Evolutionary conservation across 2,329 filamentous ascomycete species (phyloP).

Genomic region (Claviceps arundinis): DNA sequence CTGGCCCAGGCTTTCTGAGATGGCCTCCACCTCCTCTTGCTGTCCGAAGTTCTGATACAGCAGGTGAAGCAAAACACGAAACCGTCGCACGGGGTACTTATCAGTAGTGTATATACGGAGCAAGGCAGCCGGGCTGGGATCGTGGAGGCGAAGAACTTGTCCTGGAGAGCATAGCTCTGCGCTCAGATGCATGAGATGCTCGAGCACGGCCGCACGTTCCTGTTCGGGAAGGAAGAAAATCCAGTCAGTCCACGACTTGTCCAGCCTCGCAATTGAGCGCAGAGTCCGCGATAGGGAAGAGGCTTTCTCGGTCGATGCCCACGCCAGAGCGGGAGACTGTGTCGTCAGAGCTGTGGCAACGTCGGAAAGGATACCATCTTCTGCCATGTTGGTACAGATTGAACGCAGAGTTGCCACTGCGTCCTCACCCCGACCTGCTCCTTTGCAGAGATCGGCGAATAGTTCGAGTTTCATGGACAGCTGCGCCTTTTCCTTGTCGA

Average conservation of each 20-base stretch:
- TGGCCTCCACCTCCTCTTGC: constrained; percentile 22
- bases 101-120: constrained; percentile 36
- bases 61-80: constrained; percentile 37
- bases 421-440: constrained; percentile 38
- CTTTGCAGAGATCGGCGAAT: constrained; percentile 47
- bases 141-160: constrained; percentile 26
- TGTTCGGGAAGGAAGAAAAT: constrained; percentile 35
- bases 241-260: constrained; percentile 43
- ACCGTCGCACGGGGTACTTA: constrained; percentile 36
- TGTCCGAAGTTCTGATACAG: constrained; percentile 35
- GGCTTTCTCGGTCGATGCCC: constrained; percentile 36
- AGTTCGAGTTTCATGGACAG: constrained; percentile 52
- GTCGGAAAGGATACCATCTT: constrained; percentile 39
- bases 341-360: constrained; percentile 37
- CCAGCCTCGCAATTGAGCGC: constrained; percentile 45
- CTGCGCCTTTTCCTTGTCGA: constrained; percentile 46
- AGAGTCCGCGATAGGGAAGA: constrained; percentile 45
- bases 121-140: constrained; percentile 32
- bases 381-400: constrained; percentile 49
- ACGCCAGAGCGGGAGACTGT: constrained; percentile 37
- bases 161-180: constrained; percentile 21
- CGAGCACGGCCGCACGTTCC: constrained; percentile 44
- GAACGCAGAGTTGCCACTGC: constrained; percentile 44
- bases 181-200: constrained; percentile 44
- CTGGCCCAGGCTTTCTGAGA: constrained; percentile 27